Conservation (phyloP, 2,329 filamentous ascomycete genomes). For the Fusarium agapanthi region DNA sequence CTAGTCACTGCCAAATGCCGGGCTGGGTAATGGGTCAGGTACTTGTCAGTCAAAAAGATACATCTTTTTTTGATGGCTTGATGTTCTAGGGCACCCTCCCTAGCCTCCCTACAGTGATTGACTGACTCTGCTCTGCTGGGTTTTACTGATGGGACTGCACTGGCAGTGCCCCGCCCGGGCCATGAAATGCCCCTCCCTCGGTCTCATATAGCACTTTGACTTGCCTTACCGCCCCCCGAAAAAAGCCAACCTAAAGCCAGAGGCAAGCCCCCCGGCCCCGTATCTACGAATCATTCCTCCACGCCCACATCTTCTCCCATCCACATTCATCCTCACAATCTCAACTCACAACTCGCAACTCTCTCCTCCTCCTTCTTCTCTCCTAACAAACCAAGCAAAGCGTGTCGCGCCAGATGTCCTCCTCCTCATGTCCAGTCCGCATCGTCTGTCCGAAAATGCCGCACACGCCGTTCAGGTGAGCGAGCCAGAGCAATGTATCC, state of each 20-base stretch:
- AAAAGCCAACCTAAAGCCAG: background rate
- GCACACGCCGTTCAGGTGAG: constrained; percentile 58
- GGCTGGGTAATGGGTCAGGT: constrained; percentile 18
- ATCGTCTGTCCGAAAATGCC: constrained; percentile 63
- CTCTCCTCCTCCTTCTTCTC: constrained; percentile 21
- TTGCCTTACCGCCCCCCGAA: constrained; percentile 22
- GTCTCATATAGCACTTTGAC: constrained; percentile 27
- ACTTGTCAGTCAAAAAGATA: constrained; percentile 31
- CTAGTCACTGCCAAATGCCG: constrained; percentile 17
- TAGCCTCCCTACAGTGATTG: constrained; percentile 1
- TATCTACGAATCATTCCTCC: constrained; percentile 47
- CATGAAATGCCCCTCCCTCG: constrained; percentile 17
- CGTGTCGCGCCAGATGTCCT: constrained; percentile 59
- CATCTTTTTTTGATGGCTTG: background rate
- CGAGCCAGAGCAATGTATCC: constrained; percentile 34
- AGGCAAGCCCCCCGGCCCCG: constrained; percentile 7
- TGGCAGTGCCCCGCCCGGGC: constrained; percentile 26
- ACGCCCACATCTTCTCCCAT: constrained; percentile 40
- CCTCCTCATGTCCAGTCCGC: constrained; percentile 67
- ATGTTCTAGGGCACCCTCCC: constrained; percentile 7
- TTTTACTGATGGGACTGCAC: constrained; percentile 2
- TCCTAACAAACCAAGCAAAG: constrained; percentile 17
- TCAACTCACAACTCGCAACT: constrained; percentile 27
- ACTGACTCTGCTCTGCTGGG: background rate
- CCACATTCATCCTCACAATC: constrained; percentile 26